Evolutionary conservation across 306 rosid genomes (phyloP).

Genomic region (Dalbergia oliveri): DNA sequence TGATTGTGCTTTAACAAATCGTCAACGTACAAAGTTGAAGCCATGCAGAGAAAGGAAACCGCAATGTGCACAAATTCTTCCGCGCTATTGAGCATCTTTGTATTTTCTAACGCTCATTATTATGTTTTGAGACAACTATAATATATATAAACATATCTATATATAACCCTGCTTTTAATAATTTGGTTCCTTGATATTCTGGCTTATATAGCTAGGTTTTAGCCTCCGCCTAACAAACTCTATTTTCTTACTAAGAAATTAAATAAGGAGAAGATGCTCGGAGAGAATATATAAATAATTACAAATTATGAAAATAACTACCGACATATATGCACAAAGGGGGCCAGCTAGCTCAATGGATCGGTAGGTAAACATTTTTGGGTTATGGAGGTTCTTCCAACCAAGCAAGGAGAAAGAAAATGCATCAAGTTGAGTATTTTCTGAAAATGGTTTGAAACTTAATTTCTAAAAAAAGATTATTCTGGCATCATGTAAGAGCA

Average conservation of each 20-base stretch:
- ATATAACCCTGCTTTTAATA: neutral
- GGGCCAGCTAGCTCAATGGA: constrained; percentile 25
- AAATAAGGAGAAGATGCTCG: neutral
- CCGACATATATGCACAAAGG: neutral
- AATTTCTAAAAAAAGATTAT: constrained; percentile 10
- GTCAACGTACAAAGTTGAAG: constrained; percentile 23
- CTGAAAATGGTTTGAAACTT: constrained; percentile 5
- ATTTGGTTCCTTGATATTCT: neutral
- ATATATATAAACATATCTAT: neutral
- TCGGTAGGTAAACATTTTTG: constrained; percentile 37
- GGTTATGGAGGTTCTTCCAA: constrained; percentile 33
- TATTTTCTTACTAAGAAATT: constrained; percentile 26
- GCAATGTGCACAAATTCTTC: constrained; percentile 4
- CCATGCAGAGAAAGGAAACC: constrained; percentile 32
- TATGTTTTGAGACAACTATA: neutral
- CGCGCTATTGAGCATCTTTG: neutral
- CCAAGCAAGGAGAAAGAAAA: constrained; percentile 18
- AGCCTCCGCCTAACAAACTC: constrained; percentile 40
- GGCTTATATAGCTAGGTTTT: constrained; percentile 15
- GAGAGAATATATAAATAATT: neutral
- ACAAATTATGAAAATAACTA: constrained; percentile 17
- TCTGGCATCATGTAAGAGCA: neutral
- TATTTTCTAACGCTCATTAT: neutral
- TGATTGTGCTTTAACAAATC: constrained; percentile 16
- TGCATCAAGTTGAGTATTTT: constrained; percentile 4